Percentiles rank a stretch among this genome's conserved stretches.
Conservation (phyloP, 2,329 filamentous ascomycete species). For the Dactylellina parvicollis region DNA sequence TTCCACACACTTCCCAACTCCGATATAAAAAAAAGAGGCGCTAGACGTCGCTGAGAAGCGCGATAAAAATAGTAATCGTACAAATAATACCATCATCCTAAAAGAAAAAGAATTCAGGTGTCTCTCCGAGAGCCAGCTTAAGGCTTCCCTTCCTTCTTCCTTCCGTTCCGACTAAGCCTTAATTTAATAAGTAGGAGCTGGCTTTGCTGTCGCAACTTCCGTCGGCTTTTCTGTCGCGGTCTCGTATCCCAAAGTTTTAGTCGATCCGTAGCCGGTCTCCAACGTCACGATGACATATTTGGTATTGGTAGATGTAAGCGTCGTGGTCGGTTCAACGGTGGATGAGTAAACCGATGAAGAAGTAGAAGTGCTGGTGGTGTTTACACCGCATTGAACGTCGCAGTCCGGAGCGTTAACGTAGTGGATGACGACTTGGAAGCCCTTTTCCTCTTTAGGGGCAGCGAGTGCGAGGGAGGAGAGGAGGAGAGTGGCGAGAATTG, state of each 20-base stretch:
- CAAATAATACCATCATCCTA: conserved; percentile 1
- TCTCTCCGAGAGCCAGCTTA: background rate
- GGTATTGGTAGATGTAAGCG: conserved; percentile 33
- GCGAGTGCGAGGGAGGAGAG: conserved; percentile 27
- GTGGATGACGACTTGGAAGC: conserved; percentile 47
- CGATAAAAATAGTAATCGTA: conserved; percentile 15
- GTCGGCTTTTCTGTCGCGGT: conserved; percentile 34
- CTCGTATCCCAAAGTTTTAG: conserved; percentile 39
- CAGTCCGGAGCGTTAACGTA: conserved; percentile 49
- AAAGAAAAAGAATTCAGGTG: background rate
- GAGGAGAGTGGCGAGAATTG: conserved; percentile 25
- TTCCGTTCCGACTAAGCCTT: background rate
- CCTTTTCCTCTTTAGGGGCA: conserved; percentile 13
- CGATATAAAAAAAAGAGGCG: conserved; percentile 18
- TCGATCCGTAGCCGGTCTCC: conserved; percentile 34
- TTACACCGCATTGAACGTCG: conserved; percentile 39
- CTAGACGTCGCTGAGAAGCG: conserved; percentile 14
- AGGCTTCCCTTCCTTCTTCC: background rate
- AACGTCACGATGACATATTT: conserved; percentile 50
- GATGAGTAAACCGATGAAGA: conserved; percentile 15
- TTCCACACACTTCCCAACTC: conserved; percentile 35
- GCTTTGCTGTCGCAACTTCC: conserved; percentile 3
- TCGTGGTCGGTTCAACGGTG: conserved; percentile 9
- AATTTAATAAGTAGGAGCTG: conserved; percentile 38
- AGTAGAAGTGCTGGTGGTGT: conserved; percentile 40